Conservation (phyloP, 805 yeast species). For the Sungouiozyma intestinalis region DNA sequence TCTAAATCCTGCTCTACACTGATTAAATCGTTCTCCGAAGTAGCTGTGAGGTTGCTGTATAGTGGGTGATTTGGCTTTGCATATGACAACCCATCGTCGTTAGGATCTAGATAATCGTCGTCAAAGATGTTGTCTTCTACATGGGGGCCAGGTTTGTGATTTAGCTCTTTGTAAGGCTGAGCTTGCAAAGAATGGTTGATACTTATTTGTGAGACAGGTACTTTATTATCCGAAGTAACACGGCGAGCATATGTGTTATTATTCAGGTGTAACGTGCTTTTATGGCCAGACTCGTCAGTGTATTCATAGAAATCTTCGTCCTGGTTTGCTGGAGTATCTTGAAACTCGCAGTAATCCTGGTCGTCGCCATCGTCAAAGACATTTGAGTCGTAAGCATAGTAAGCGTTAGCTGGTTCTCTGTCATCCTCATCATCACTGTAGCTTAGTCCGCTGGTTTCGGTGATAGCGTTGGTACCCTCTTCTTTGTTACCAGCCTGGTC, state of each 20-base stretch:
- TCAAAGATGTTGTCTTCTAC: conserved; percentile 30
- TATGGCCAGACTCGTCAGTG: conserved; percentile 68
- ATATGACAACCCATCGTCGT: conserved; percentile 72
- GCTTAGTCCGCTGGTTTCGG: neutral
- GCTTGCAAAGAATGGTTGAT: neutral
- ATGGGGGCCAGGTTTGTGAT: conserved; percentile 6
- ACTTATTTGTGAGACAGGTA: conserved; percentile 30
- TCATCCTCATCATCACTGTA: conserved; percentile 62
- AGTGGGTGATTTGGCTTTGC: conserved; percentile 51
- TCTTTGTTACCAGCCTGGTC: conserved; percentile 38
- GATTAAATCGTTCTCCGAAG: conserved; percentile 20
- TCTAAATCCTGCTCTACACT: conserved; percentile 8
- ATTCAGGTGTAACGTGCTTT: conserved; percentile 45
- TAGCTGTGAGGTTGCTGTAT: conserved; percentile 59
- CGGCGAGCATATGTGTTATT: conserved; percentile 56
- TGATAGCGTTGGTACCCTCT: neutral
- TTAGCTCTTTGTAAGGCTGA: conserved; percentile 61
- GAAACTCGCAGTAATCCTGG: conserved; percentile 33
- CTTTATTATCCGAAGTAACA: conserved; percentile 42
- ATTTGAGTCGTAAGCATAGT: conserved; percentile 20
- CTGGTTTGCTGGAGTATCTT: conserved; percentile 62
- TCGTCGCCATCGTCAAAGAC: conserved; percentile 39
- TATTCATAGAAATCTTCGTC: conserved; percentile 48
- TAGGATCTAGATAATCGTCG: conserved; percentile 69
- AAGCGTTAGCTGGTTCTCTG: conserved; percentile 29